These are phyloP conservation scores for Sporothrix pseudoabietina DNA, from an alignment of 2,329 filamentous ascomycete species.

Conservation along the genomic window DNA sequence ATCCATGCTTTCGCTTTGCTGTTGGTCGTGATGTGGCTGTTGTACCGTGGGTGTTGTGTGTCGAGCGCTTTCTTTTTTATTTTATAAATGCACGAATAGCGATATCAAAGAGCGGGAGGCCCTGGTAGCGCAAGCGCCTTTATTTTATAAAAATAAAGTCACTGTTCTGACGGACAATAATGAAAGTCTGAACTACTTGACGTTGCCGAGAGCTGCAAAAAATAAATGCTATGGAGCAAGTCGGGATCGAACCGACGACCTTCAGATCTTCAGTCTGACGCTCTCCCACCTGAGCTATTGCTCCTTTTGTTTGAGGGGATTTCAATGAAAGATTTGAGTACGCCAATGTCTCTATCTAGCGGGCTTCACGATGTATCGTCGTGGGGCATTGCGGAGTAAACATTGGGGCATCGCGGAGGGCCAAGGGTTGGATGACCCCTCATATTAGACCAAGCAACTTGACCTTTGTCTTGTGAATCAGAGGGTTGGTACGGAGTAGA, in stretches of 20 bases:
- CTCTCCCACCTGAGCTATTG: slow-evolving; percentile 26
- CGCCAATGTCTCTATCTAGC: slow-evolving; percentile 1
- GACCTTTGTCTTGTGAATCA: not conserved
- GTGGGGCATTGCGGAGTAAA: not conserved
- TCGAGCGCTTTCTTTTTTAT: not conserved
- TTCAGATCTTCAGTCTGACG: slow-evolving; percentile 27
- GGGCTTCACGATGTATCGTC: not conserved
- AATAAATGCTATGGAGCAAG: slow-evolving; percentile 10
- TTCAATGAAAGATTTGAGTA: slow-evolving; percentile 3
- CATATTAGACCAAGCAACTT: not conserved
- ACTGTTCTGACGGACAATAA: not conserved
- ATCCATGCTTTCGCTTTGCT: slow-evolving; percentile 3
- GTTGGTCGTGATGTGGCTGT: not conserved
- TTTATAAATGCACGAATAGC: not conserved
- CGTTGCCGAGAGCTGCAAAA: not conserved
- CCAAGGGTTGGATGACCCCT: not conserved
- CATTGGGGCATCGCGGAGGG: not conserved
- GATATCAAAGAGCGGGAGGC: no score
- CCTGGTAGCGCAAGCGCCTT: no score
- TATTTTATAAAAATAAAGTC: not conserved
- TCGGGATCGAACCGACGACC: slow-evolving; percentile 27
- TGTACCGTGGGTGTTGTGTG: not conserved
- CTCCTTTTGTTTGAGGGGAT: not conserved
- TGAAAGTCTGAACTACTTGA: not conserved
- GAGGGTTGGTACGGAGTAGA: not conserved